Conservation (phyloP, 371 early-diverging fungal genomes). For the Fennellomyces sp. region DNA sequence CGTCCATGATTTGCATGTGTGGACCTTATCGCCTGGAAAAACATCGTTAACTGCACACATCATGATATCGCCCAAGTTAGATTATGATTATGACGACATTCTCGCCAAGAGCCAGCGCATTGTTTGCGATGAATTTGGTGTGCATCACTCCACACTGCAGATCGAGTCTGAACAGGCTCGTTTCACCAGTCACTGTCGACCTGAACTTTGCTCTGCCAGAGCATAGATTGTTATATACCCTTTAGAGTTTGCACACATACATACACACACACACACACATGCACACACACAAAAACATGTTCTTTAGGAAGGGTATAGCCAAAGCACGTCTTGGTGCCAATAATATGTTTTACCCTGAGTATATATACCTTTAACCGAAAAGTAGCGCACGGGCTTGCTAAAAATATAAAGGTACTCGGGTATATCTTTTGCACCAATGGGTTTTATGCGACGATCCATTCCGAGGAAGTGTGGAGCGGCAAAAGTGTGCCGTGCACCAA, state of each 20-base stretch:
- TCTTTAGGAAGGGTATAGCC: too few species aligned
- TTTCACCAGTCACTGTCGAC: conserved; percentile 23
- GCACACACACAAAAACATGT: too few species aligned
- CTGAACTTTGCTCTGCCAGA: conserved; percentile 16
- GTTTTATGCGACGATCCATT: background rate
- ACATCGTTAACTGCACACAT: conserved; percentile 52
- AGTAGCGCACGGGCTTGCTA: too few species aligned
- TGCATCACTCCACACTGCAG: conserved; percentile 74
- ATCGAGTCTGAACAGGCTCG: conserved; percentile 54
- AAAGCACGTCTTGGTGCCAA: too few species aligned
- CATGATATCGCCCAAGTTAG: conserved; percentile 19
- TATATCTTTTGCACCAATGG: conserved; percentile 9
- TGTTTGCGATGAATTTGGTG: conserved; percentile 64
- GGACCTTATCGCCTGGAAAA: conserved; percentile 78
- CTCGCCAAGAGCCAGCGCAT: conserved; percentile 62
- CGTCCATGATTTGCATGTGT: conserved; percentile 76
- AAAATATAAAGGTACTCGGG: too few species aligned
- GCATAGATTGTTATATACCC: too few species aligned
- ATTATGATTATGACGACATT: conserved; percentile 49
- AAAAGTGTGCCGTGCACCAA: conserved; percentile 1
- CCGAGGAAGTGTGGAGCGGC: conserved; percentile 10
- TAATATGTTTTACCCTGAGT: too few species aligned
- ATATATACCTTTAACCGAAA: too few species aligned
- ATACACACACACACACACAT: too few species aligned
- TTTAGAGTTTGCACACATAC: too few species aligned